phyloP scores from a whole-genome alignment of 352 stramenopile genomes.

The Bremia lactucae region DNA sequence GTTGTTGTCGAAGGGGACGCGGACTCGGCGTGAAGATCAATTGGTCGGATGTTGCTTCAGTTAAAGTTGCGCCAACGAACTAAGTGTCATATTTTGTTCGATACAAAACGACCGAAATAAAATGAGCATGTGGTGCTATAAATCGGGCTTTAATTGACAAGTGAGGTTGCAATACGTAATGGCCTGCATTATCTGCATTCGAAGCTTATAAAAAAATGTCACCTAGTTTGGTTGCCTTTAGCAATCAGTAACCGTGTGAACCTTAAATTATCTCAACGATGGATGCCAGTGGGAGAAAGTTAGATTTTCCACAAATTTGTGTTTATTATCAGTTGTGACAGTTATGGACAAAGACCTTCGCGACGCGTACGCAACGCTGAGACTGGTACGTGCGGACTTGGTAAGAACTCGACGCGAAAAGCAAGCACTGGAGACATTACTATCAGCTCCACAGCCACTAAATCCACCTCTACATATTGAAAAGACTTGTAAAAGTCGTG shows the following conservation, averaged over 20 bases:
- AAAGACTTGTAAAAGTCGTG: conserved; percentile 11
- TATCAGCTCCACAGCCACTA: conserved; percentile 12
- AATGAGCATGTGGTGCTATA: too few relatives aligned
- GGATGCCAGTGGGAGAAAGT: too few relatives aligned
- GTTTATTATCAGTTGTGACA: conserved; percentile 13
- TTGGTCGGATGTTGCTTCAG: conserved; percentile 1
- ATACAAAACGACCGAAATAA: too few relatives aligned
- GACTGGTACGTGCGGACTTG: conserved; percentile 34
- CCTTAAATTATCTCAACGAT: too few relatives aligned
- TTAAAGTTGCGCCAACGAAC: neutral
- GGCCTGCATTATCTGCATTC: too few relatives aligned
- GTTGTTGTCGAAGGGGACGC: conserved; percentile 1
- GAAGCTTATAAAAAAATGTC: too few relatives aligned
- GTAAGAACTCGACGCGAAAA: conserved; percentile 27
- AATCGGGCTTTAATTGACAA: too few relatives aligned
- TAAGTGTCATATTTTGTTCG: neutral
- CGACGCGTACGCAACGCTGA: conserved; percentile 35
- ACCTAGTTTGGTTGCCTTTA: neutral
- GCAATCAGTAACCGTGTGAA: too few relatives aligned
- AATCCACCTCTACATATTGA: conserved; percentile 5
- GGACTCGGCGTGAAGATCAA: conserved; percentile 7
- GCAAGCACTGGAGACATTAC: conserved; percentile 17
- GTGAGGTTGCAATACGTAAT: too few relatives aligned
- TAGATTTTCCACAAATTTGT: neutral
- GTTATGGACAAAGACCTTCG: conserved; percentile 42